A percentile compares a stretch with the other conserved stretches of the same genome.
Conservation (phyloP, 1,284 basidiomycete genomes). For the Tilletia walkeri region DNA sequence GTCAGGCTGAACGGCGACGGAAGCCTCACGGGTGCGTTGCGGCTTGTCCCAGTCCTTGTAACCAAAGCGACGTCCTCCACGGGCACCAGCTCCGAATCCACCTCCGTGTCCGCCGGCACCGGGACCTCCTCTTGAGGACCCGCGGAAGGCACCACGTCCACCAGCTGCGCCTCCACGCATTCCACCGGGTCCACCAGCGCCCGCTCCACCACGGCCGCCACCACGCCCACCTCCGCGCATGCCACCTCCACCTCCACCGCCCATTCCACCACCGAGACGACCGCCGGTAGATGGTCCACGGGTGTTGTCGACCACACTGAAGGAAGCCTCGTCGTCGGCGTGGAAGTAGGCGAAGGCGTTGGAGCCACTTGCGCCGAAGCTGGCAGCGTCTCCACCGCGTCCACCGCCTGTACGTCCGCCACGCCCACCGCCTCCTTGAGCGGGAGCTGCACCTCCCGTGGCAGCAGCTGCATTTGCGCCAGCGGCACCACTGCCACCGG, state of each 20-base stretch:
- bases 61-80: not conserved
- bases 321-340: constrained; percentile 95
- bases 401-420: constrained; percentile 52
- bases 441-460: constrained; percentile 27
- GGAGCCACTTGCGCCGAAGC: constrained; percentile 31
- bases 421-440: not conserved
- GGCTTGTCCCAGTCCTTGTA: constrained; percentile 61
- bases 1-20: constrained; percentile 83
- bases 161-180: constrained; percentile 30
- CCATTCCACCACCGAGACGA: constrained; percentile 36
- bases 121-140: not conserved
- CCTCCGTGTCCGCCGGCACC: constrained; percentile 51
- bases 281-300: constrained; percentile 46
- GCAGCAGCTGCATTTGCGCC: not conserved
- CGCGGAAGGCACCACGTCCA: constrained; percentile 6
- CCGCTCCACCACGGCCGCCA: constrained; percentile 38
- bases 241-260: constrained; percentile 38
- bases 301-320: constrained; percentile 90
- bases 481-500: constrained; percentile 29
- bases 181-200: constrained; percentile 23
- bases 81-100: constrained; percentile 52
- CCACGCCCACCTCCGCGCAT: constrained; percentile 38
- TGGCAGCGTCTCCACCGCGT: constrained; percentile 63
- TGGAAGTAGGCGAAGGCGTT: constrained; percentile 98
- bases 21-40: constrained; percentile 86